Evolutionary conservation across 2,329 filamentous ascomycete species (phyloP), one percentile per base, ranked within the genome.

Genomic region (Calonectria multiphialidica): DNA sequence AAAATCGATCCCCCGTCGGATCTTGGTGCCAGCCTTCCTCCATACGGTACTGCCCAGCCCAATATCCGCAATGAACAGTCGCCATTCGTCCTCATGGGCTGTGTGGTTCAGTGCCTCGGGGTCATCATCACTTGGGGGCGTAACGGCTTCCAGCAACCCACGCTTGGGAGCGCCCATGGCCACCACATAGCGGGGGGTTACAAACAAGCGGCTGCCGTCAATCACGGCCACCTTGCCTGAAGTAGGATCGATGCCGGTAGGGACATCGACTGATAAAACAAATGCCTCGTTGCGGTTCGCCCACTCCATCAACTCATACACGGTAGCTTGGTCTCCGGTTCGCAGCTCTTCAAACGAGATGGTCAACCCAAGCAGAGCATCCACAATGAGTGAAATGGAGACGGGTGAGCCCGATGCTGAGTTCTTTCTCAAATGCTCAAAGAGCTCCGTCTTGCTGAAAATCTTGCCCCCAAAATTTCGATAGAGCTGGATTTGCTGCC

Each of bases 241-340:
- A 0, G 92, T 91, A 3, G 94, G 95, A 75, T 96, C 95, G 62
- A 98, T 91, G 6, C 97, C 97, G 0, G 94, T 96, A 0, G 97
- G 97, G 7, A 97, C 91, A 81, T 98, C 96, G n/a, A 99, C 91
- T 0, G 95, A 94, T 23, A 99, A 86, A 3, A 97, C 93, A 70
- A 93, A 92, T 0, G 95, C 92, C 75, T 95, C 94, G 81, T 93
- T 94, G 75, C 95, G 93, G 81, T 98, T 98, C 3, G 95, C 93
- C 95, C 96, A 98, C 74, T 95, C 93, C 79, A 98, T 97, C 80
- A 98, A 90, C 80, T 97, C 94, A 80, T 97, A 96, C 0, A 95
- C 94, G 0, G 93, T 93, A 4, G 93, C 92, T 81, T 97, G 95
- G 76, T 98, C 94, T 18, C 93, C 93, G 2, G 93, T 93, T 42